Base-by-base conservation (phyloP, 1,284 basidiomycete species). In the Microstroma glucosiphilum region DNA sequence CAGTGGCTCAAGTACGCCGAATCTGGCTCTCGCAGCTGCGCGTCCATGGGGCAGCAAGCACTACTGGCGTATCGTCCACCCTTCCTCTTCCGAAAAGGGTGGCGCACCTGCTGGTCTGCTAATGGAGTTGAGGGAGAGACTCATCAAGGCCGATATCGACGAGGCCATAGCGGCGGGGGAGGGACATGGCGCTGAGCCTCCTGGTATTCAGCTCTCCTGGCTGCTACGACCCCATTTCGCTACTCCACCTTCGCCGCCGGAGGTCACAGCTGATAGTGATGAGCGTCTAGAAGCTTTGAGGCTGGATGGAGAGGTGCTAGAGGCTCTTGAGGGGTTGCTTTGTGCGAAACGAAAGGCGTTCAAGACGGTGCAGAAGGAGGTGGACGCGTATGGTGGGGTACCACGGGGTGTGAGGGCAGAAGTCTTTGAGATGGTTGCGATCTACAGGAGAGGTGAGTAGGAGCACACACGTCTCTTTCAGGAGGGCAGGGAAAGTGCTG, bases 71-170 rank as follows among this genome's bases (percentile, higher is more conserved):
- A 17, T 54, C 21, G 17, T 15, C 13, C 51, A 54, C 7, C 43
- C 43, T 6, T 17, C 43, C 43, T 48, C 43, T 12, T 21, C 43
- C 12, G 43, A 48, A 12, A 17, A 48, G 15, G 43, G 43, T 12
- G 51, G 51, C n/a, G 51, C 51, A 13, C 51, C 51, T 6, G 51
- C 51, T 2, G 51, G 51, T 25, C 51, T 54, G 21, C 51, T 54
- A 19, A 6, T 54, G 7, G 51, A 54, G 21, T 21, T 54, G 51
- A 19, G 51, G 19, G 51, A 54, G 51, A 19, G 51, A 25, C 51
- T 54, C 15, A 4, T 54, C 17, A 13, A 54, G 21, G 17, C 21
- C 21, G 43, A 48, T 48, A 4, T 3, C 21, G 15, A 17, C 17
- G 43, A 21, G 17, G 15, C 43, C 6, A 25, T 19, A 17, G 51